Conservation (phyloP, 2,329 filamentous ascomycete genomes). For the Colletotrichum noveboracense region DNA sequence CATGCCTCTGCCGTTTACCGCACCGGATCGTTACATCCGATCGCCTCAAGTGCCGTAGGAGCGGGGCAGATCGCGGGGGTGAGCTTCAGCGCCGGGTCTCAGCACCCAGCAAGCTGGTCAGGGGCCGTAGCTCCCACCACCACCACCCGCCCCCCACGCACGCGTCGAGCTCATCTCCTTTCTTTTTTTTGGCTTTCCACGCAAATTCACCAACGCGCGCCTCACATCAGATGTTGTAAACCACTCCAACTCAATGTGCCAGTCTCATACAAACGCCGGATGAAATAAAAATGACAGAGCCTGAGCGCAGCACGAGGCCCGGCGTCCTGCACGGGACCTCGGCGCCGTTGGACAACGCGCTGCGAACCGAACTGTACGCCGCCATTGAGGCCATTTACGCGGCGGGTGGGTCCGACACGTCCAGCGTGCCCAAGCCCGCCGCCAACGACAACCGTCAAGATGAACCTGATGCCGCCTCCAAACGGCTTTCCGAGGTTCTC, state of each 20-base stretch:
- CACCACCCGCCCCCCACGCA: background rate
- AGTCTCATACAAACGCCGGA: background rate
- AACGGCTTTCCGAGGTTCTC: background rate
- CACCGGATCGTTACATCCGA: background rate
- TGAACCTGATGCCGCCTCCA: background rate
- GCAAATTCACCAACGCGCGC: background rate
- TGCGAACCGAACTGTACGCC: background rate
- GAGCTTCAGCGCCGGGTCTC: background rate
- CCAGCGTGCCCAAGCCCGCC: background rate
- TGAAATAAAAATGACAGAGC: constrained; percentile 1
- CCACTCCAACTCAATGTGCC: background rate
- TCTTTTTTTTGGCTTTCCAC: background rate
- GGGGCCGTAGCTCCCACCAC: background rate
- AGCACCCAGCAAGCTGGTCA: background rate
- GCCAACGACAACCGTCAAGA: background rate
- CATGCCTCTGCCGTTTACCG: background rate
- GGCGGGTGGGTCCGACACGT: background rate
- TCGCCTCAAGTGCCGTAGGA: background rate
- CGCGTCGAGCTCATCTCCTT: background rate
- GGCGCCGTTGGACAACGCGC: background rate
- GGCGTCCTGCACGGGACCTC: background rate
- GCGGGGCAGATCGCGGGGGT: constrained; percentile 8
- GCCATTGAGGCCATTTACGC: constrained; percentile 15
- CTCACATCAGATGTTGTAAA: background rate
- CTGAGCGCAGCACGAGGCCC: background rate